Base-by-base conservation (phyloP, 352 stramenopile species). In the Globisporangium splendens region DNA sequence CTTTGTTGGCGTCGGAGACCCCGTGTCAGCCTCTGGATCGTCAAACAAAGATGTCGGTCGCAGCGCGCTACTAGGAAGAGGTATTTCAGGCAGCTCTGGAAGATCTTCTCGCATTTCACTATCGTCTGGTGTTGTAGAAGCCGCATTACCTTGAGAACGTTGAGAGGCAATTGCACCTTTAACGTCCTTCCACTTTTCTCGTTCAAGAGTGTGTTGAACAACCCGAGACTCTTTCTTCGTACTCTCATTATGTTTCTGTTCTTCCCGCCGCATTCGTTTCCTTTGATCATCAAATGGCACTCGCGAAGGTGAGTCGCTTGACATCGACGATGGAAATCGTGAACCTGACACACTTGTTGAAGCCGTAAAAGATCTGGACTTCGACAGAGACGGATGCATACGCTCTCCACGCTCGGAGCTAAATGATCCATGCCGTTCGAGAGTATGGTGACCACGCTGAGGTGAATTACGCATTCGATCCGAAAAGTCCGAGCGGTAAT, bases 81-180 rank as follows among this genome's bases (percentile, higher is more conserved):
- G 83, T 24, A 93, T 93, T 39, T 89, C 72, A 8, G 80, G 83
- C 17, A 92, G 59, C 21, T 69, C 68, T 61, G 83, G 79, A 1
- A 84, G 58, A 35, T 90, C 80, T 66, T 92, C 83, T 41, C 64
- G 65, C 31, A 52, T 35, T 35, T 35, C 28, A 35, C 28, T 35
- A 10, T 35, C 28, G 10, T 35, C 28, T 35, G 28, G 28, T 10
- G 28, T 35, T 0, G 28, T 35, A 35, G 7, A 35, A 35, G 28
- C 28, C 28, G 10, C 7, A 35, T 35, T 35, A 8, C 28, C 28
- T 35, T 35, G 28, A 35, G 28, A 35, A 35, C 5, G 24, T 31
- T 31, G 24, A 31, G 24, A 31, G 2, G 28, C 50, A 21, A 38
- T 17, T 38, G 39, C 43, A 41, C 31, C 38, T 8, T 35, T 41